A percentile compares a stretch with the other conserved stretches of the same genome.
These are phyloP conservation scores for Talaromyces liani DNA, from an alignment of 495 filamentous ascomycete species.

Conservation along the genomic window DNA sequence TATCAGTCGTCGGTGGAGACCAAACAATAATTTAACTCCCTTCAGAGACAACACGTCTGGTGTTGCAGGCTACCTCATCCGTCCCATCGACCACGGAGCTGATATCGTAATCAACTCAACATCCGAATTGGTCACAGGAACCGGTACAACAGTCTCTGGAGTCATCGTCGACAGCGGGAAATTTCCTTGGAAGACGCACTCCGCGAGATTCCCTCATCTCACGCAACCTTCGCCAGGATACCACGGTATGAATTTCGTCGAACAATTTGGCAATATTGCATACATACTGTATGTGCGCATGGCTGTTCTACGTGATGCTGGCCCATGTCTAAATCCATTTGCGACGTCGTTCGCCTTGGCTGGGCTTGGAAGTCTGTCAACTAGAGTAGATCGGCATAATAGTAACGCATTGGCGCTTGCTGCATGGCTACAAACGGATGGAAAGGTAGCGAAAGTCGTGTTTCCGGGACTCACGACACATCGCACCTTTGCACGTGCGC, in stretches of 20 bases:
- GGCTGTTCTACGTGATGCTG: slow-evolving; percentile 84
- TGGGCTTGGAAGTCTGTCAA: slow-evolving; percentile 81
- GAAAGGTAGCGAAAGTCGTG: slow-evolving; percentile 84
- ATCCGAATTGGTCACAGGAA: slow-evolving; percentile 99
- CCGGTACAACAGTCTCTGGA: slow-evolving; percentile 91
- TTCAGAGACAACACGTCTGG: slow-evolving; percentile 84
- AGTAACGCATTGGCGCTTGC: slow-evolving; percentile 78
- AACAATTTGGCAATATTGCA: slow-evolving; percentile 83
- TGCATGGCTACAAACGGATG: slow-evolving; percentile 73
- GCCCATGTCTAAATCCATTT: slow-evolving; percentile 81
- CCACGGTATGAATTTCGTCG: slow-evolving; percentile 95
- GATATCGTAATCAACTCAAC: slow-evolving; percentile 94
- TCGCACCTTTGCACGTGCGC: slow-evolving; percentile 58
- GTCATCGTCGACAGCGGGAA: slow-evolving; percentile 87
- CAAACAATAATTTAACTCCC: not conserved
- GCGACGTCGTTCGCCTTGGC: slow-evolving; percentile 85
- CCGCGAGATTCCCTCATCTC: slow-evolving; percentile 84
- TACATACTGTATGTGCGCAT: slow-evolving; percentile 78
- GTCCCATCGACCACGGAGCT: slow-evolving; percentile 89
- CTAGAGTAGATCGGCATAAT: slow-evolving; percentile 82
- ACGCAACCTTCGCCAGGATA: slow-evolving; percentile 90
- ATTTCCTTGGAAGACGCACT: slow-evolving; percentile 92
- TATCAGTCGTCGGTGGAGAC: no score
- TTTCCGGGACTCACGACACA: slow-evolving; percentile 82
- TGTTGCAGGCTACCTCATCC: slow-evolving; percentile 86